A percentile compares a stretch with the other conserved stretches of the same genome.
Conservation (phyloP, 805 yeast species). For the Ogataea thermomethanolica region DNA sequence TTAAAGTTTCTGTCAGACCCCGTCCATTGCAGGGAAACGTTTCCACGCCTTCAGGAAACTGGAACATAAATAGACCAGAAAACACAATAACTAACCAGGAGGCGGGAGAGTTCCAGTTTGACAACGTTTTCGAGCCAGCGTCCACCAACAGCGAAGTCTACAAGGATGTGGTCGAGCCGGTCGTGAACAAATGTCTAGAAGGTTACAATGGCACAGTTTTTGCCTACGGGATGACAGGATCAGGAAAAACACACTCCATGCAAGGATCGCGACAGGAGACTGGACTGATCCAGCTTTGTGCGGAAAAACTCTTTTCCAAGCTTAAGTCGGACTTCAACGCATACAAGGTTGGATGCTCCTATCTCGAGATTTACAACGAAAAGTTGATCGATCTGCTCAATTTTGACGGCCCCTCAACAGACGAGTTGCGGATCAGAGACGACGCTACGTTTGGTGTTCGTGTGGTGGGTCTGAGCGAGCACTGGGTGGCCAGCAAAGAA, state of each 20-base stretch:
- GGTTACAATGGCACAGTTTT: conserved; percentile 88
- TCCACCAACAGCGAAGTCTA: conserved; percentile 60
- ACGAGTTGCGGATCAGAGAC: conserved; percentile 75
- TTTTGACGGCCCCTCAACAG: conserved; percentile 33
- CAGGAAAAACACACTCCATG: conserved; percentile 89
- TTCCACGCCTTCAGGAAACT: conserved; percentile 29
- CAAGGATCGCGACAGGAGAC: conserved; percentile 61
- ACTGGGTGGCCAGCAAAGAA: conserved; percentile 49
- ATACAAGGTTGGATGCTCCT: conserved; percentile 58
- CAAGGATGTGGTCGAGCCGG: conserved; percentile 47
- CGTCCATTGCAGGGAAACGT: conserved; percentile 46
- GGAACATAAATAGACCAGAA: conserved; percentile 40
- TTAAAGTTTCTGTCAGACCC: conserved; percentile 74
- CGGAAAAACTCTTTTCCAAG: conserved; percentile 53
- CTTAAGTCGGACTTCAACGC: conserved; percentile 34
- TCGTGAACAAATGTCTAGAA: conserved; percentile 52
- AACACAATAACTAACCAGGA: conserved; percentile 46
- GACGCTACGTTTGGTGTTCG: conserved; percentile 68
- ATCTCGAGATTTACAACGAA: conserved; percentile 86
- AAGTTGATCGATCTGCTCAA: conserved; percentile 71
- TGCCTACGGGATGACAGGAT: conserved; percentile 94
- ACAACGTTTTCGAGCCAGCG: conserved; percentile 67
- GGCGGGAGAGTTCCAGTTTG: conserved; percentile 68
- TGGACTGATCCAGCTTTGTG: conserved; percentile 71
- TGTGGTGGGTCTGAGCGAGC: conserved; percentile 70